These are phyloP conservation scores for Aureobasidium sp. DNA, from an alignment of 2,329 filamentous ascomycete species.

Conservation along the genomic window DNA sequence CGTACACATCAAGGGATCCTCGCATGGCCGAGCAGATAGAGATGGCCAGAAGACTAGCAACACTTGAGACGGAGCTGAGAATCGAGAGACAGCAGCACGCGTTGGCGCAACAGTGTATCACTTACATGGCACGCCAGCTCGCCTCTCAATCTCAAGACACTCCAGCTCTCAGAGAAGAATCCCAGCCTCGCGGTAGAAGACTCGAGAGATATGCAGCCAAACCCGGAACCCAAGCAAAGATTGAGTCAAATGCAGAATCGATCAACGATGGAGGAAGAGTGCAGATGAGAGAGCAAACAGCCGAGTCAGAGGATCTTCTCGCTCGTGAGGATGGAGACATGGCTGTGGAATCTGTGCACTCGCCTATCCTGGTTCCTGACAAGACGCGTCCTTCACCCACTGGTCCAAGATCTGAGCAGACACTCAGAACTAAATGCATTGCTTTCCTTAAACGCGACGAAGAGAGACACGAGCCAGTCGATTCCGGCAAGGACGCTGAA, in stretches of 20 bases:
- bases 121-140: constrained; percentile 1
- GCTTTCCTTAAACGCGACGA: background rate
- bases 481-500: background rate
- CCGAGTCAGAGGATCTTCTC: background rate
- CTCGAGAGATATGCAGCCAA: background rate
- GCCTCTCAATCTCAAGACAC: background rate
- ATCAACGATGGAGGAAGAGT: background rate
- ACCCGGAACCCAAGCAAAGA: background rate
- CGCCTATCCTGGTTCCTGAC: background rate
- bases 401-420: background rate
- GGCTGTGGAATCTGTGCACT: background rate
- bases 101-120: background rate
- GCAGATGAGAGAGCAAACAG: background rate
- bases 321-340: background rate
- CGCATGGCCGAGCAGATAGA: background rate
- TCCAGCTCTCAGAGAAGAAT: background rate
- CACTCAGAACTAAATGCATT: background rate
- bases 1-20: background rate
- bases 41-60: background rate
- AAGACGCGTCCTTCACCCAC: background rate
- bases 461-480: background rate
- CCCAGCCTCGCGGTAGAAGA: background rate
- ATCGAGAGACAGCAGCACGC: background rate
- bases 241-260: background rate
- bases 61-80: background rate